Evolutionary conservation across 2,329 filamentous ascomycete species (phyloP).

Genomic region (Pseudogymnoascus destructans): DNA sequence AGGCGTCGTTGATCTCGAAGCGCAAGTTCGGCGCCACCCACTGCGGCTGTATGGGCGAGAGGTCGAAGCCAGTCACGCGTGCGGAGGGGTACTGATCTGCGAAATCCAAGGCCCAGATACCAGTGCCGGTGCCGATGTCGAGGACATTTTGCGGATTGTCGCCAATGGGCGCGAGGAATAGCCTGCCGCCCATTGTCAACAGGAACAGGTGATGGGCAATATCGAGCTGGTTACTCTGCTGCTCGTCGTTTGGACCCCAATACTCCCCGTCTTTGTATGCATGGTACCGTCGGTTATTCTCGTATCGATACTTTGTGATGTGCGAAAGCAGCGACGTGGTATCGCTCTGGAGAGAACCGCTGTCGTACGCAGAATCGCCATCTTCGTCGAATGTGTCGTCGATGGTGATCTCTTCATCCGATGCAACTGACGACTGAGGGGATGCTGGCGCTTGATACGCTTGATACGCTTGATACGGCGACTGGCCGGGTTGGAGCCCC

Average conservation of each 20-base stretch:
- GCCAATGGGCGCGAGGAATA: constrained; percentile 23
- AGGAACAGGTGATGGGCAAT: constrained; percentile 22
- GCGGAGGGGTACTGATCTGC: constrained; percentile 24
- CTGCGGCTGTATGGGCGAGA: constrained; percentile 28
- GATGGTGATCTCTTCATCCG: neutral
- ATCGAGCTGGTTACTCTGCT: constrained; percentile 23
- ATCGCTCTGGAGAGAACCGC: constrained; percentile 10
- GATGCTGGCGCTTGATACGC: neutral
- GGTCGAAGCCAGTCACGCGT: constrained; percentile 24
- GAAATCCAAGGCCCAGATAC: constrained; percentile 32
- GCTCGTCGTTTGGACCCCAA: constrained; percentile 24
- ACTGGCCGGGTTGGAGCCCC: neutral
- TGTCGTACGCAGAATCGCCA: constrained; percentile 9
- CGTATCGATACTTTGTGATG: constrained; percentile 24
- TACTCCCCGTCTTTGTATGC: constrained; percentile 32
- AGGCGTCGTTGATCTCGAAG: constrained; percentile 52
- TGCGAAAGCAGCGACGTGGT: constrained; percentile 17
- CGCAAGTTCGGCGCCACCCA: constrained; percentile 47
- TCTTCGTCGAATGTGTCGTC: neutral
- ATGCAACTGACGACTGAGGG: neutral
- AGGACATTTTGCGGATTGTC: constrained; percentile 25
- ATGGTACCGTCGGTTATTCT: constrained; percentile 39
- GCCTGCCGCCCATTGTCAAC: constrained; percentile 17
- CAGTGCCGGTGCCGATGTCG: constrained; percentile 32
- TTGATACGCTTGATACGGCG: too few species aligned